Base-by-base conservation (phyloP, 306 rosid species). In the Gastrolobium villosum region DNA sequence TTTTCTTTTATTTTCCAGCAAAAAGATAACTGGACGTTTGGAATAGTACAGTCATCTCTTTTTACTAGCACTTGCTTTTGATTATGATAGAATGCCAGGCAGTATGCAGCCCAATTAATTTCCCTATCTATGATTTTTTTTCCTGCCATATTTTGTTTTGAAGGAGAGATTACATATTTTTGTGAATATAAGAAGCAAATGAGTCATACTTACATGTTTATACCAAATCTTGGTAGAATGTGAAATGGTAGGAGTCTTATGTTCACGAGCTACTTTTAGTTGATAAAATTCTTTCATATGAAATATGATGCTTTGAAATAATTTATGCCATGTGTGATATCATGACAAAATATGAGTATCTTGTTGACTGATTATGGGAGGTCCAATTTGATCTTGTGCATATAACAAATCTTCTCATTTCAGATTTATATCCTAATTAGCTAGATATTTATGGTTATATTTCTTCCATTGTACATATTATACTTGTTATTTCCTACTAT, bases 391-490 rank as follows among this genome's bases (percentile, higher is more conserved):
- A 72, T 71, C 72, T 26, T 41, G 14, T 65, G 34, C 44, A 44
- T 72, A 32, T 61, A 65, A 11, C 37, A 34, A 56, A 37, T 66
- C 32, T 45, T 73, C 71, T 69, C 7, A 30, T 82, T 82, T 55
- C 60, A 30, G 36, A 40, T 66, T 60, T 10, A 52, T 76, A 68
- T 65, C 13, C 13, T 69, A 46, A 7, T 41, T 40, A n/a, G 53
- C 63, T 28, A 37, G 70, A 62, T 41, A 44, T 49, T 7, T 44
- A n/a, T 44, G 31, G 43, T 28, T 14, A 39, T 9, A 14, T 61
- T 36, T 54, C 35, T 20, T 13, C n/a, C 40, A 10, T 48, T 55
- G 10, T 41, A 34, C 10, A 37, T 40, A 31, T n/a, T 55, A 15
- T 31, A 35, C 34, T 46, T 53, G 41, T 5, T 70, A 15, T 67